Base-by-base conservation (phyloP, 2,329 filamentous ascomycete species). In the Gremmenia infestans region DNA sequence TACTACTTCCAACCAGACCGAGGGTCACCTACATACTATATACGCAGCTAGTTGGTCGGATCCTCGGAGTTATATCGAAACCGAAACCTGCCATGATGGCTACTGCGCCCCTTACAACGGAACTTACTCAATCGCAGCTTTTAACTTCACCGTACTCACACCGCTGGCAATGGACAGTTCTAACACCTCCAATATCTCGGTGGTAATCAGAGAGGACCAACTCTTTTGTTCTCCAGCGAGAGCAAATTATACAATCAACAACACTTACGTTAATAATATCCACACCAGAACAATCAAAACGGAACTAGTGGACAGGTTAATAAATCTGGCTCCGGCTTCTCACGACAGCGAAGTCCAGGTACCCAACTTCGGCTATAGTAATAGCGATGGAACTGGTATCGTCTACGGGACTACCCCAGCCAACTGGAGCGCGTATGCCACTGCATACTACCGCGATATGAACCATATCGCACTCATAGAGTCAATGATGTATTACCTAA, bases 211-310 rank as follows among this genome's bases (percentile, higher is more conserved):
- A 11, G 28, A 32, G 28, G 45, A 60, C 32, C 60, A 49, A 2
- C 47, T 54, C 11, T 49, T 43, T n/a, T 65, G 63, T 14, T 36
- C 46, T 9, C 57, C 60, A 4, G 54, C 48, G 2, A 51, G 63
- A 35, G 63, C 62, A 17, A 48, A 51, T 1, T 64, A 53, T 37
- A 60, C 59, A 1, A 45, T 65, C 17, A 58, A 55, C 32, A 54
- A 60, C 25, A 60, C 37, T 0, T 65, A 59, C n/a, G 32, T 40
- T 0, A 59, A 61, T 39, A 64, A 60, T 8, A 17, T 60, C 6
- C 45, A 52, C 2, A 36, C 12, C 3, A 51, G 49, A 50, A 52
- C 42, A 5, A 15, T 54, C 14, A 28, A 51, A 1, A 37, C 32
- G 25, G 36, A 55, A 12, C 54, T 55, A 36, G 23, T 59, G 17